A percentile compares a stretch with the other conserved stretches of the same genome.
These are phyloP conservation scores for Eruca vesicaria DNA, from an alignment of 441 rosid genomes.

Conservation along the genomic window DNA sequence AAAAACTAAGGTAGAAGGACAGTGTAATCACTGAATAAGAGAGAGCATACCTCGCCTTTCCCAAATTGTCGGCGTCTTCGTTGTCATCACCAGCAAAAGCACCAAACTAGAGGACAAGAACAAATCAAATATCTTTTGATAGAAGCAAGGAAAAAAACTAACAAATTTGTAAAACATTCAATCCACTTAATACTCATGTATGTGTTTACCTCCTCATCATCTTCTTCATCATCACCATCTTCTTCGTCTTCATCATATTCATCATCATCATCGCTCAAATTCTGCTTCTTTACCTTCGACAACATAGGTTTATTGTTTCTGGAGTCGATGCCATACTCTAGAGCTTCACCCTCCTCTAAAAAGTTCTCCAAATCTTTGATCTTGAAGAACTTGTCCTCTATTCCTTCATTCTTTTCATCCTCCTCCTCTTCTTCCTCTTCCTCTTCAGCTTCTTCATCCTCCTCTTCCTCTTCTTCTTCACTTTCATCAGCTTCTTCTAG, in stretches of 20 bases:
- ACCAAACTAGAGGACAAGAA: conserved; percentile 51
- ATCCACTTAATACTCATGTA: not conserved
- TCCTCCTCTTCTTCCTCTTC: conserved; percentile 29
- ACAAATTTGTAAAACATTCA: not conserved
- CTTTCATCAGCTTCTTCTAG: conserved; percentile 31
- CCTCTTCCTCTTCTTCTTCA: conserved; percentile 22
- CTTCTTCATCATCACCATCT: conserved; percentile 32
- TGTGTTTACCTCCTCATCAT: conserved; percentile 41
- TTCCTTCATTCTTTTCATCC: conserved; percentile 36
- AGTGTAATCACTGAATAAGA: conserved; percentile 1
- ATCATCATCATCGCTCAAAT: conserved; percentile 37
- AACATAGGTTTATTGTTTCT: conserved; percentile 35
- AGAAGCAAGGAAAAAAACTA: not conserved
- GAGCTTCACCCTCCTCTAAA: conserved; percentile 72
- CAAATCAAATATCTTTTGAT: conserved; percentile 1
- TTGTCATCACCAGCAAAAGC: conserved; percentile 44
- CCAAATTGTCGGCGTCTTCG: conserved; percentile 46
- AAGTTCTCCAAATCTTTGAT: conserved; percentile 71
- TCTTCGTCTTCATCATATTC: conserved; percentile 37
- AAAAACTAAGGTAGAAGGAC: too few relatives aligned
- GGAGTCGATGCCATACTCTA: conserved; percentile 59
- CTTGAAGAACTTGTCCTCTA: conserved; percentile 86
- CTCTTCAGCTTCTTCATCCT: not conserved
- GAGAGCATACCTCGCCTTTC: conserved; percentile 51
- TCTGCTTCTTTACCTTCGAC: conserved; percentile 24